Percentiles rank a stretch among this genome's conserved stretches.
Conservation (phyloP, 768 basidiomycete species). For the Termitomyces eurrhizus region DNA sequence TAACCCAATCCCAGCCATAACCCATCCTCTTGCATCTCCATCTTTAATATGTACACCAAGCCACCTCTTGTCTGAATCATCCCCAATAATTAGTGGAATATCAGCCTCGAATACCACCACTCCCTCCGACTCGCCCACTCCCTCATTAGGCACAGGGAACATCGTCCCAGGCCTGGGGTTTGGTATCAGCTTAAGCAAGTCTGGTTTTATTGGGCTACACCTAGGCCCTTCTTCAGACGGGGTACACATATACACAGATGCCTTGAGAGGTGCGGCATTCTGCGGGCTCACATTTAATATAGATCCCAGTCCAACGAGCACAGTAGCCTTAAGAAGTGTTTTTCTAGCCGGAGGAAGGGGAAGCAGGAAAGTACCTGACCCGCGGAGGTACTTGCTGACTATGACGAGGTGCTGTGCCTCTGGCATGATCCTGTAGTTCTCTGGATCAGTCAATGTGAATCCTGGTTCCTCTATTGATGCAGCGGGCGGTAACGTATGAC, state of each 20-base stretch:
- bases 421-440: constrained; percentile 34
- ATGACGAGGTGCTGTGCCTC: constrained; percentile 37
- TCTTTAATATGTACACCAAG: constrained; percentile 51
- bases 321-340: constrained; percentile 33
- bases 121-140: constrained; percentile 72
- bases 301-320: constrained; percentile 61
- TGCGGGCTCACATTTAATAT: constrained; percentile 50
- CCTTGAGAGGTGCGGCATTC: constrained; percentile 38
- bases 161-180: constrained; percentile 44
- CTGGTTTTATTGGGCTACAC: constrained; percentile 43
- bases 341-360: constrained; percentile 31
- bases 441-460: constrained; percentile 19
- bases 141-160: constrained; percentile 68
- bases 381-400: constrained; percentile 31
- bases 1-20: constrained; percentile 50
- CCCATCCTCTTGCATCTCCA: constrained; percentile 56
- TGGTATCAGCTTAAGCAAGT: constrained; percentile 58
- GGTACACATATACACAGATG: constrained; percentile 45
- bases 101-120: constrained; percentile 60
- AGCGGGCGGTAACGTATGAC: constrained; percentile 39
- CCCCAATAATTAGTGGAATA: constrained; percentile 20
- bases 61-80: constrained; percentile 25
- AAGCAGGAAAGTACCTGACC: constrained; percentile 46
- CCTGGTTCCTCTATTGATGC: constrained; percentile 6
- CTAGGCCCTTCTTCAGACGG: constrained; percentile 13